phyloP scores from a whole-genome alignment of 2,329 filamentous ascomycete genomes.

The Daldinia sp. region DNA sequence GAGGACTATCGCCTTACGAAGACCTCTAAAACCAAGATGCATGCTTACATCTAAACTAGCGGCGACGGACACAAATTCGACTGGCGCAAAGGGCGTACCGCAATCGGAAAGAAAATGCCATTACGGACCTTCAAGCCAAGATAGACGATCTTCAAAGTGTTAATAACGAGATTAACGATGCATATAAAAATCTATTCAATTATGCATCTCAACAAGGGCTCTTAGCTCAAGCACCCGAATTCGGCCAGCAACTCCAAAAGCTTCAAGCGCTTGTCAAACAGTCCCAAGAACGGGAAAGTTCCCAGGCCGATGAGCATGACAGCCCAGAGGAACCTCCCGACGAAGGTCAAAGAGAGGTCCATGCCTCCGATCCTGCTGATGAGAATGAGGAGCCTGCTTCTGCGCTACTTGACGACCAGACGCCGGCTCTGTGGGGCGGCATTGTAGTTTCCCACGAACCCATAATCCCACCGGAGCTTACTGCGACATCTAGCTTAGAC shows the following conservation, averaged over 20 bases:
- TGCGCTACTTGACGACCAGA: constrained; percentile 16
- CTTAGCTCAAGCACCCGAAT: constrained; percentile 62
- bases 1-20: no score
- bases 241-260: constrained; percentile 66
- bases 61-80: constrained; percentile 85
- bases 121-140: constrained; percentile 74
- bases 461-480: constrained; percentile 1
- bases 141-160: constrained; percentile 73
- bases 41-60: constrained; percentile 55
- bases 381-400: not conserved
- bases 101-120: constrained; percentile 83
- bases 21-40: not conserved
- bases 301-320: constrained; percentile 40
- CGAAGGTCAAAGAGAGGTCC: constrained; percentile 35
- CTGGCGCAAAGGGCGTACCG: constrained; percentile 87
- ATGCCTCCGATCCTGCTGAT: not conserved
- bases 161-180: constrained; percentile 77
- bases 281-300: constrained; percentile 51
- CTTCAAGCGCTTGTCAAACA: constrained; percentile 65
- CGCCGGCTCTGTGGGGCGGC: constrained; percentile 18
- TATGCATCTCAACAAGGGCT: constrained; percentile 66
- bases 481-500: constrained; percentile 2
- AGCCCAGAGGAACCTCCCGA: constrained; percentile 23
- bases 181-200: constrained; percentile 73
- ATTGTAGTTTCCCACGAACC: constrained; percentile 25